Evolutionary conservation across 306 rosid species (phyloP).

Genomic region (Acmispon strigosus): DNA sequence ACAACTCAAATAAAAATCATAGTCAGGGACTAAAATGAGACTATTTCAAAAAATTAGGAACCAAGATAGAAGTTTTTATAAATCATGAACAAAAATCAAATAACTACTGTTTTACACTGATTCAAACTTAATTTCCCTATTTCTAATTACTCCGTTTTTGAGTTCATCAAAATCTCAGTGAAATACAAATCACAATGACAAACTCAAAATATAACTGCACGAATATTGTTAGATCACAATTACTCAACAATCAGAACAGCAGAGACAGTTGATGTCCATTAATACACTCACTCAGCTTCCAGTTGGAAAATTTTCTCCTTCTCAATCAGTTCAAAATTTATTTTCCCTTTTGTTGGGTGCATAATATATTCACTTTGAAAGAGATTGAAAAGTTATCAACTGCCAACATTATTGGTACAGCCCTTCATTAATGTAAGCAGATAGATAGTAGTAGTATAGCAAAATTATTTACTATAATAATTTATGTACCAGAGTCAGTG

Average conservation of each 20-base stretch:
- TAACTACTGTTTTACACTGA: too few relatives aligned
- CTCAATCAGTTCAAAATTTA: not conserved
- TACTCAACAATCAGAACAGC: constrained; percentile 10
- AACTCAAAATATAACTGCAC: not conserved
- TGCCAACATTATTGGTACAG: not conserved
- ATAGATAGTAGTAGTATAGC: not conserved
- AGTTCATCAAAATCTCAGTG: not conserved
- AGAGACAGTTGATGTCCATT: not conserved
- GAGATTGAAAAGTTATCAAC: constrained; percentile 8
- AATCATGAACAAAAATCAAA: too few relatives aligned
- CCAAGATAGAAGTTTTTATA: too few relatives aligned
- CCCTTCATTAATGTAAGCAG: constrained; percentile 1
- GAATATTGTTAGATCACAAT: constrained; percentile 1
- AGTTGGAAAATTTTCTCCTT: not conserved
- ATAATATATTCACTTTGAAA: not conserved
- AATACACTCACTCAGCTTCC: not conserved
- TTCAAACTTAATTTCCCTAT: too few relatives aligned
- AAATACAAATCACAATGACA: not conserved
- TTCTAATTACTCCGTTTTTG: too few relatives aligned
- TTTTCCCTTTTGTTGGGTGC: not conserved
- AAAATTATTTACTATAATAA: not conserved
- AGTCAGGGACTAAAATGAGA: too few relatives aligned
- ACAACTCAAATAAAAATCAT: too few relatives aligned
- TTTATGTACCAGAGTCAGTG: not conserved
- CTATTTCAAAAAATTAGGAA: too few relatives aligned